Conservation (phyloP, 176 grass and related monocot genomes). For the Oryza brachyantha region DNA sequence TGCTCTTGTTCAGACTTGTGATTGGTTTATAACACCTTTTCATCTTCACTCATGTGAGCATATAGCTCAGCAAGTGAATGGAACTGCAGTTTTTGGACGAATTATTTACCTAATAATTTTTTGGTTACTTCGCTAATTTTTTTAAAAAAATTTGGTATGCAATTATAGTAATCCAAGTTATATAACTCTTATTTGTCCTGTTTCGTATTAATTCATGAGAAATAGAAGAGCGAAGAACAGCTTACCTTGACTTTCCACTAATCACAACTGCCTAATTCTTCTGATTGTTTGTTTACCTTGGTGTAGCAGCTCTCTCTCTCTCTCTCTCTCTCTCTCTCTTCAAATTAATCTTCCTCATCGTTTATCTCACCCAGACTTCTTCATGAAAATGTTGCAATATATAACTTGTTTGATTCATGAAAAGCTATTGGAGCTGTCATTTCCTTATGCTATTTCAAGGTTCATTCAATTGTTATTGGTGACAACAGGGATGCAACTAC, state of each 20-base stretch:
- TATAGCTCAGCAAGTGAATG: slow-evolving; percentile 19
- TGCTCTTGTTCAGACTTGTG: not conserved
- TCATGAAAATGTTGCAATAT: not conserved
- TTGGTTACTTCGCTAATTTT: not conserved
- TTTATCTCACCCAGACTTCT: not conserved
- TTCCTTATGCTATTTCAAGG: not conserved
- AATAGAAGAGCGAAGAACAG: not conserved
- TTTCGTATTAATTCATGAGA: not conserved
- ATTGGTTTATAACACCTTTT: slow-evolving; percentile 3
- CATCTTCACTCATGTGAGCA: slow-evolving; percentile 10
- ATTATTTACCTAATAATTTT: slow-evolving; percentile 2
- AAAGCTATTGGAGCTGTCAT: not conserved
- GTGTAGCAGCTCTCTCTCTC: not conserved
- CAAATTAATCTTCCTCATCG: not conserved
- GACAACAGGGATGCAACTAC: slow-evolving; percentile 54
- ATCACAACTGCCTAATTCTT: not conserved
- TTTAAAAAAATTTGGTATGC: not conserved
- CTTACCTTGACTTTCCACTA: slow-evolving; percentile 1
- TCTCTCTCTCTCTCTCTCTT: not conserved
- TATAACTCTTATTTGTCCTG: not conserved
- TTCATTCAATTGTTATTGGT: slow-evolving; percentile 12
- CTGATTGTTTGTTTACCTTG: not conserved
- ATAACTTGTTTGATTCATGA: not conserved
- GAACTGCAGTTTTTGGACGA: slow-evolving; percentile 32
- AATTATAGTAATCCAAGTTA: not conserved